Conservation (phyloP, 345 rosid species). For the Citrus maxima region DNA sequence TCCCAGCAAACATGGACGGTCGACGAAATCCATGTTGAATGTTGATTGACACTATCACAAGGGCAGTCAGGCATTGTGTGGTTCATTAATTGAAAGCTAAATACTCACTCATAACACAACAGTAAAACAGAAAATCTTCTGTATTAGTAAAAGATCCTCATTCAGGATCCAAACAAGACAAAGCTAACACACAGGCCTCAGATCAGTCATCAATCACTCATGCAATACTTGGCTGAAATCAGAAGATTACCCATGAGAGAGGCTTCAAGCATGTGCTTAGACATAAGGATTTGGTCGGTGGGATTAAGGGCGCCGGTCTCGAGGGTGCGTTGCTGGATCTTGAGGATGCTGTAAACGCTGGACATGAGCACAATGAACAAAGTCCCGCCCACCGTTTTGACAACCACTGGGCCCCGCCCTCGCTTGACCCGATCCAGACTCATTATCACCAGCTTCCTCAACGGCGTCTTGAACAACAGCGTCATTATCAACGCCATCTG, state of each 20-base stretch:
- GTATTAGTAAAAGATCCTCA: background rate
- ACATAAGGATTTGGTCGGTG: conserved; percentile 78
- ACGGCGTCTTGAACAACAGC: conserved; percentile 73
- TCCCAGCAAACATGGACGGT: background rate
- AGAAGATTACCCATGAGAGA: conserved; percentile 71
- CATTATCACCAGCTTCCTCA: conserved; percentile 66
- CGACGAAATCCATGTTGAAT: background rate
- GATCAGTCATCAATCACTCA: background rate
- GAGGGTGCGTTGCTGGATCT: conserved; percentile 47
- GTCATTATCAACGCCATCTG: conserved; percentile 62
- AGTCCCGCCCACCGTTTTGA: conserved; percentile 63
- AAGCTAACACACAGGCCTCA: background rate
- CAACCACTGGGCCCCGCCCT: conserved; percentile 75
- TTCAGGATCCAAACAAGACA: background rate
- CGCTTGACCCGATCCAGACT: conserved; percentile 71
- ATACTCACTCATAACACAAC: background rate
- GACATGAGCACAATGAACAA: conserved; percentile 55
- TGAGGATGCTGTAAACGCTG: conserved; percentile 51
- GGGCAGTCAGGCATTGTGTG: background rate
- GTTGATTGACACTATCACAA: background rate
- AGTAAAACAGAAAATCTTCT: background rate
- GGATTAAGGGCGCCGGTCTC: conserved; percentile 65
- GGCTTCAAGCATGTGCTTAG: conserved; percentile 73
- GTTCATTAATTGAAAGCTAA: background rate
- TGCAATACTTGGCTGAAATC: background rate